Evolutionary conservation across 2,329 filamentous ascomycete species (phyloP).

Genomic region (Fusarium tanahbumbuense): DNA sequence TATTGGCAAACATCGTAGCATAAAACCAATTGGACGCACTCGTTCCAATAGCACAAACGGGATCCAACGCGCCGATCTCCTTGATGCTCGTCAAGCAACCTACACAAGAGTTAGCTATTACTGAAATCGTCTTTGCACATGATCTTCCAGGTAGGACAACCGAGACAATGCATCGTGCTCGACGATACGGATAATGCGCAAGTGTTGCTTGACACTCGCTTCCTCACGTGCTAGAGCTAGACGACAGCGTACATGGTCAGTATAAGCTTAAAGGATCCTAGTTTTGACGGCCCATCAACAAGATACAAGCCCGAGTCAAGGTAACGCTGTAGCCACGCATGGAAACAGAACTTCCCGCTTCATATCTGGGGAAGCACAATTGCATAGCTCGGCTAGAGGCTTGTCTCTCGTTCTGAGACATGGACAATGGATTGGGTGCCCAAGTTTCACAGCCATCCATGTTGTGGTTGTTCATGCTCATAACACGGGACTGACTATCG

Average conservation of each 20-base stretch:
- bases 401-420: conserved; percentile 31
- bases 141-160: conserved; percentile 22
- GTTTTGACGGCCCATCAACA: conserved; percentile 11
- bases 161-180: not conserved
- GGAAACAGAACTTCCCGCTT: conserved; percentile 4
- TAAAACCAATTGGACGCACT: conserved; percentile 3
- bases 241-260: conserved; percentile 31
- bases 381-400: conserved; percentile 35
- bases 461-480: conserved; percentile 32
- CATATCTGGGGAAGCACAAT: conserved; percentile 24
- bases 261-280: conserved; percentile 46
- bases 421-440: conserved; percentile 28
- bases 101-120: conserved; percentile 1
- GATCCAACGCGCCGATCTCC: not conserved
- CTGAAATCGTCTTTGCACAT: conserved; percentile 16
- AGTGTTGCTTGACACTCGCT: conserved; percentile 15
- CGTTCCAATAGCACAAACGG: conserved; percentile 13
- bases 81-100: conserved; percentile 1
- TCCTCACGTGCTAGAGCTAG: conserved; percentile 16
- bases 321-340: conserved; percentile 1
- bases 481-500: conserved; percentile 22
- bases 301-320: conserved; percentile 30
- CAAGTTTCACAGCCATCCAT: conserved; percentile 32
- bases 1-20: not conserved
- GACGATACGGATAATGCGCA: not conserved